A percentile compares a stretch with the other conserved stretches of the same genome.
Evolutionary conservation across 768 basidiomycete genomes (phyloP).

Genomic region (Kwoniella heveanensis): DNA sequence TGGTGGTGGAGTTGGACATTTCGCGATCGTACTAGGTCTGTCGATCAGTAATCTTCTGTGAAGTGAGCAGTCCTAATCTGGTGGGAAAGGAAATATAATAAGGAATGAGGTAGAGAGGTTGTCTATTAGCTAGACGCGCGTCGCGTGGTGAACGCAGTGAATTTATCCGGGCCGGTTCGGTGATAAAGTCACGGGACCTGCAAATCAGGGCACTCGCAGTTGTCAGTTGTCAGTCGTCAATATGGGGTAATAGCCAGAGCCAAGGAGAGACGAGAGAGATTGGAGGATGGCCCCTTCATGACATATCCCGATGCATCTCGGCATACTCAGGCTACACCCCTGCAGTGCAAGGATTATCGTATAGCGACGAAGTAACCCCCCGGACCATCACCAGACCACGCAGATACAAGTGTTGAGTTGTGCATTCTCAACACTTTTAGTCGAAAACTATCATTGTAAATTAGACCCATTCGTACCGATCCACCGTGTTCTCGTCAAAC

Average conservation of each 20-base stretch:
- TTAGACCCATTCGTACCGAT: not conserved
- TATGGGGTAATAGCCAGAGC: not conserved
- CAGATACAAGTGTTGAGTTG: too few relatives aligned
- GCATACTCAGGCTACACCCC: not conserved
- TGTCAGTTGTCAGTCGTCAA: not conserved
- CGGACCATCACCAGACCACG: too few relatives aligned
- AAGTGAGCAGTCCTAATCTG: too few relatives aligned
- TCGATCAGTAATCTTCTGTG: too few relatives aligned
- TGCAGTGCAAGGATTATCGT: not conserved
- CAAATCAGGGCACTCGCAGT: conserved; percentile 4
- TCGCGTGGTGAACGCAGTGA: too few relatives aligned
- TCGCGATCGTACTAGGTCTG: too few relatives aligned
- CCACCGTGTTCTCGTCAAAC: not conserved
- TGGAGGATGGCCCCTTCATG: not conserved
- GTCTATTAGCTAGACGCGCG: too few relatives aligned
- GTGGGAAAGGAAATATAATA: too few relatives aligned
- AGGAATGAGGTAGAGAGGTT: too few relatives aligned
- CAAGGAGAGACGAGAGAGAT: not conserved
- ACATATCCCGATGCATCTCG: not conserved
- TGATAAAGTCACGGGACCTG: not conserved
- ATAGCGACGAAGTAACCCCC: not conserved
- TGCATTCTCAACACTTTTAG: too few relatives aligned
- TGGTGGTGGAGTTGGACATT: not conserved
- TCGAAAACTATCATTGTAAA: too few relatives aligned
- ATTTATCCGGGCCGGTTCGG: not conserved